Conservation (phyloP, 768 basidiomycete species). For the Hemileccinum impolitum region DNA sequence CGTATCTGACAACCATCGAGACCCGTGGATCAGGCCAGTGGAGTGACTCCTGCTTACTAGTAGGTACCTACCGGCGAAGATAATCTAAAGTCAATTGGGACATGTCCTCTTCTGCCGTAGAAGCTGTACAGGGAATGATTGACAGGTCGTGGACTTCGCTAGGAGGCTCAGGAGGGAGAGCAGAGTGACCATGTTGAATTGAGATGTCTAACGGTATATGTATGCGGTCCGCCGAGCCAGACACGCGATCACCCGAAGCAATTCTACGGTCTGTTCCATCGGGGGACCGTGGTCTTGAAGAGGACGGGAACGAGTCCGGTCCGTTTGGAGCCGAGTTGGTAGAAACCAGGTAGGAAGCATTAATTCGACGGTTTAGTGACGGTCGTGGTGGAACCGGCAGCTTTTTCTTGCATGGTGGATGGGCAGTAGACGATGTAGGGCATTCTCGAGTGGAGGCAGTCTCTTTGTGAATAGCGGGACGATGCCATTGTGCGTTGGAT, state of each 20-base stretch:
- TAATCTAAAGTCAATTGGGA: slow-evolving; percentile 29
- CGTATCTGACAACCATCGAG: no score
- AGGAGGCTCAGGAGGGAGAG: background rate
- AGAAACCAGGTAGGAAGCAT: background rate
- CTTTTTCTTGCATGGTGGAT: slow-evolving; percentile 6
- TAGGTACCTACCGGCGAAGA: slow-evolving; percentile 25
- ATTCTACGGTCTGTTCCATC: slow-evolving; percentile 5
- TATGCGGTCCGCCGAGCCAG: background rate
- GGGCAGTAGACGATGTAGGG: background rate
- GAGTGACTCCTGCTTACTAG: background rate
- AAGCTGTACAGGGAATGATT: background rate
- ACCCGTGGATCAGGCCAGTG: slow-evolving; percentile 3
- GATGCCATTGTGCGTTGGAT: slow-evolving; percentile 20
- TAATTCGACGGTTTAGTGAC: slow-evolving; percentile 6
- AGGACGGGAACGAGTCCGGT: background rate
- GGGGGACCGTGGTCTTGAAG: background rate
- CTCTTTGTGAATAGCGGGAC: background rate
- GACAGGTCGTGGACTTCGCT: background rate
- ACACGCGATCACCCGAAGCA: background rate
- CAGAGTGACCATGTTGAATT: background rate
- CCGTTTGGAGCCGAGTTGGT: background rate
- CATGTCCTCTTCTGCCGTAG: slow-evolving; percentile 20
- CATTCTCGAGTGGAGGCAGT: background rate
- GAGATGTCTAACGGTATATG: background rate
- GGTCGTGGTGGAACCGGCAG: slow-evolving; percentile 22